Evolutionary conservation across 257 asterid species (phyloP), one percentile per base, ranked within the genome.

Genomic region (Voacanga thouarsii): DNA sequence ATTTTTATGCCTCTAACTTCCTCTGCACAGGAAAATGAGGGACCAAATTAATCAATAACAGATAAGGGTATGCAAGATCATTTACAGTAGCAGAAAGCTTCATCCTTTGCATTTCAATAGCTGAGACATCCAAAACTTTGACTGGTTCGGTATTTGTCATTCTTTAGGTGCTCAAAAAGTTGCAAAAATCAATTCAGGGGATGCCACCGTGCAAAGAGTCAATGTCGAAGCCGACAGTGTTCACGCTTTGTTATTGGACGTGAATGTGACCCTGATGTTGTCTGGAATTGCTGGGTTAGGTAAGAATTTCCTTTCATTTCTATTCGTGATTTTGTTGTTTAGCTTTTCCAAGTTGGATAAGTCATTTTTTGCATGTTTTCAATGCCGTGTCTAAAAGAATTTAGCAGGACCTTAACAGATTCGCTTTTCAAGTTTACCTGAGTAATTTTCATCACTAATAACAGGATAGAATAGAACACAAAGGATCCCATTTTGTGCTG

Each of bases 221-320:
- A 92, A 88, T 93, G 99, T 89, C 90, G 89, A 89, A 96, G 99
- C 84, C 93, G 99, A 75, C 98, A 93, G 84, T 96, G 99, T 74
- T 98, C 99, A 26, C 93, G 99, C 84, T 96, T 92, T 89, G 99
- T 97, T 69, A 97, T 97, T 79, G 97, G 98, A 24, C 98, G 98
- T 50, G 98, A 96, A 87, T 96, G 98, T 67, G 99, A 96, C 82
- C 98, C 99, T 12, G 99, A 96, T 88, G 99, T 96, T 83, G 93
- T 98, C 90, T 86, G 97, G 75, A 91, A 96, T 84, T 96, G 99
- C 81, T 96, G 99, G 99, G 89, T 92, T 75, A 93, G 99, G 98
- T 96, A 89, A 74, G 72, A 57, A 26, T 79, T 80, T 77, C 78
- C 82, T 19, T 19, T n/a, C 41, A 44, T 24, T 19, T 71, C 71